Evolutionary conservation across 2,329 filamentous ascomycete genomes (phyloP).

Genomic region (Verruconis gallopava): DNA sequence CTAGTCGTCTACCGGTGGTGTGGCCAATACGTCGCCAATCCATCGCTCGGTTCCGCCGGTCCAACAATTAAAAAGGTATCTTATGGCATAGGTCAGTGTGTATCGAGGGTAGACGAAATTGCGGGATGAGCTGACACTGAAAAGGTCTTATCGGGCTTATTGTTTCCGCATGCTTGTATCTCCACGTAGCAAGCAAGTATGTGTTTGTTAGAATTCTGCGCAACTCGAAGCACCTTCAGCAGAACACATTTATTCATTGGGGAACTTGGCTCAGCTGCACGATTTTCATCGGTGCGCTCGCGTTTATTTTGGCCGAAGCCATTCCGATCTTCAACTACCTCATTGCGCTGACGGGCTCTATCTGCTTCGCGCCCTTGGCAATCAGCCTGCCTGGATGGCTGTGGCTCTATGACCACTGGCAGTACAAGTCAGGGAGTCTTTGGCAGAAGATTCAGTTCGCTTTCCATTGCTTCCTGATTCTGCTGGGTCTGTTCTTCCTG

Average conservation of each 20-base stretch:
- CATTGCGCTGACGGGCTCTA: conserved; percentile 34
- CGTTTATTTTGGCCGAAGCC: conserved; percentile 39
- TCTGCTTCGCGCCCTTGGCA: conserved; percentile 40
- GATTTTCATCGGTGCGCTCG: conserved; percentile 27
- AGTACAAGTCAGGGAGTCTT: conserved; percentile 26
- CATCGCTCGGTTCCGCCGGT: conserved; percentile 48
- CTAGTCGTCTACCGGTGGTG: conserved; percentile 50
- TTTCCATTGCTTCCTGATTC: conserved; percentile 30
- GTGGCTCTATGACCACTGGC: conserved; percentile 37
- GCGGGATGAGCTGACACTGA: background rate
- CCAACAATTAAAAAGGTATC: conserved; percentile 46
- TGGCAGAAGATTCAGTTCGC: conserved; percentile 26
- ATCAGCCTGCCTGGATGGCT: conserved; percentile 36
- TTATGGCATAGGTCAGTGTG: conserved; percentile 40
- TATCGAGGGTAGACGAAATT: no score
- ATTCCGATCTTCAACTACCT: conserved; percentile 44
- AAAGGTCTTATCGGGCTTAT: conserved; percentile 36
- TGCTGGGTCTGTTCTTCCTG: conserved; percentile 34
- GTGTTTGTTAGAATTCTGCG: conserved; percentile 43
- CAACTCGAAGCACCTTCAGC: conserved; percentile 37
- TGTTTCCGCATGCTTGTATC: conserved; percentile 35
- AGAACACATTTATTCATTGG: conserved; percentile 41
- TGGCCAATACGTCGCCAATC: conserved; percentile 49
- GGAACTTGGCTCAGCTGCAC: conserved; percentile 37
- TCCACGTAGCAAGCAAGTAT: conserved; percentile 42